Evolutionary conservation across 2,329 filamentous ascomycete genomes (phyloP).

Genomic region (Sclerotinia spermophila): DNA sequence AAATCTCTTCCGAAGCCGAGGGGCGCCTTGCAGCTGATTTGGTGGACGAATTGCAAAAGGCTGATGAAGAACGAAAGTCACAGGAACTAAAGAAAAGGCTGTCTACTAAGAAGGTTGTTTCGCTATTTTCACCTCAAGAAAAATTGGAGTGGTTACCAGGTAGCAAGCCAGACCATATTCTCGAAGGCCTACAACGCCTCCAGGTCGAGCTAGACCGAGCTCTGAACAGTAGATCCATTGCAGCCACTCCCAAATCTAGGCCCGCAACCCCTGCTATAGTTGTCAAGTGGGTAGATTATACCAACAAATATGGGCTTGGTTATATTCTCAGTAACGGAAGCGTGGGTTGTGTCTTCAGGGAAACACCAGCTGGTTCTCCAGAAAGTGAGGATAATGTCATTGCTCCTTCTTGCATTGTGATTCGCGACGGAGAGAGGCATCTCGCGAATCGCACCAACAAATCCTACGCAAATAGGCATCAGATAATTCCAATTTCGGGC

Average conservation of each 20-base stretch:
- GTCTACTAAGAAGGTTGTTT: constrained; percentile 38
- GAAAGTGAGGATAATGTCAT: constrained; percentile 49
- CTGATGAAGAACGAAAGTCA: constrained; percentile 26
- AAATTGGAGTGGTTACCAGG: constrained; percentile 48
- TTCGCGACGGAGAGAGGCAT: constrained; percentile 68
- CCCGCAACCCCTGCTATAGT: constrained; percentile 59
- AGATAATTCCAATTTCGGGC: constrained; percentile 61
- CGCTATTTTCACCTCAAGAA: constrained; percentile 54
- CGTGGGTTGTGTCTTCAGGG: constrained; percentile 64
- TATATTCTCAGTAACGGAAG: constrained; percentile 81
- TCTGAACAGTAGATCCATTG: constrained; percentile 60
- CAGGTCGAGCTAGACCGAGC: constrained; percentile 60
- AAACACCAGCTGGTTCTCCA: constrained; percentile 46
- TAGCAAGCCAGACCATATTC: constrained; percentile 55
- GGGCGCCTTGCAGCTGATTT: constrained; percentile 35
- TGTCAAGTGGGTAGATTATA: constrained; percentile 85
- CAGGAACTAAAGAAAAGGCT: constrained; percentile 38
- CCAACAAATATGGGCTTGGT: constrained; percentile 79
- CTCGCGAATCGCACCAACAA: constrained; percentile 58
- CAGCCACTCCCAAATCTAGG: constrained; percentile 54
- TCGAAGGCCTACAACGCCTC: constrained; percentile 53
- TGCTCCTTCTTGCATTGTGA: constrained; percentile 68
- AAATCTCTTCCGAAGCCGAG: constrained; percentile 32
- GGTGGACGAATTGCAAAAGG: constrained; percentile 30
- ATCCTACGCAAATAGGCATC: constrained; percentile 53